Evolutionary conservation across 2,329 filamentous ascomycete genomes (phyloP).

Genomic region (Beauveria australis): DNA sequence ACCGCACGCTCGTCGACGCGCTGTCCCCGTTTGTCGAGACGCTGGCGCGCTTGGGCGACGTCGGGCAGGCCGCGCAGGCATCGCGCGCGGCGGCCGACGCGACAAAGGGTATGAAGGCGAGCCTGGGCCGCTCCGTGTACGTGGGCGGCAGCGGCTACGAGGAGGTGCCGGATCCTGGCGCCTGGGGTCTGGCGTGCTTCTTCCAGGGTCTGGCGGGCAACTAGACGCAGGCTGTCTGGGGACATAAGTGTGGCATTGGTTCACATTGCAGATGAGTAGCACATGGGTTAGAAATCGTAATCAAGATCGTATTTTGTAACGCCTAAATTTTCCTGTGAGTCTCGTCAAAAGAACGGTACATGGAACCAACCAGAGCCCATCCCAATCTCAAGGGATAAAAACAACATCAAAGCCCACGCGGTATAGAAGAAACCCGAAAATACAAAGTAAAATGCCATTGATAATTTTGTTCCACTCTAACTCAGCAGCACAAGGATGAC

Average conservation of each 20-base stretch:
- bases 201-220: constrained; percentile 63
- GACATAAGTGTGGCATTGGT: neutral
- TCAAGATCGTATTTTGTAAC: constrained; percentile 21
- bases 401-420: constrained; percentile 6
- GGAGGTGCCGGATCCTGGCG: constrained; percentile 56
- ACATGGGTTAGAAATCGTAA: neutral
- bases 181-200: constrained; percentile 67
- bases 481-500: constrained; percentile 82
- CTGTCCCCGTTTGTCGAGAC: constrained; percentile 78
- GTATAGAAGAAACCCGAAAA: constrained; percentile 13
- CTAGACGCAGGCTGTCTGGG: neutral
- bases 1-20: constrained; percentile 85
- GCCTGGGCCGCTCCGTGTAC: constrained; percentile 53
- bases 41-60: constrained; percentile 54
- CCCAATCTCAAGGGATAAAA: constrained; percentile 4
- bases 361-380: constrained; percentile 17
- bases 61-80: constrained; percentile 66
- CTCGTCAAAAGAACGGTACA: constrained; percentile 22
- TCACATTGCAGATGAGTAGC: neutral
- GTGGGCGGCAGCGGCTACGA: constrained; percentile 37
- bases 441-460: constrained; percentile 13
- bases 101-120: constrained; percentile 89
- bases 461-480: constrained; percentile 29
- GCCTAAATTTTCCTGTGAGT: constrained; percentile 29
- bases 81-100: constrained; percentile 68